A percentile compares a stretch with the other conserved stretches of the same genome.
phyloP scores from a whole-genome alignment of 164 flowering plant genomes.

The Protea cynaroides region DNA sequence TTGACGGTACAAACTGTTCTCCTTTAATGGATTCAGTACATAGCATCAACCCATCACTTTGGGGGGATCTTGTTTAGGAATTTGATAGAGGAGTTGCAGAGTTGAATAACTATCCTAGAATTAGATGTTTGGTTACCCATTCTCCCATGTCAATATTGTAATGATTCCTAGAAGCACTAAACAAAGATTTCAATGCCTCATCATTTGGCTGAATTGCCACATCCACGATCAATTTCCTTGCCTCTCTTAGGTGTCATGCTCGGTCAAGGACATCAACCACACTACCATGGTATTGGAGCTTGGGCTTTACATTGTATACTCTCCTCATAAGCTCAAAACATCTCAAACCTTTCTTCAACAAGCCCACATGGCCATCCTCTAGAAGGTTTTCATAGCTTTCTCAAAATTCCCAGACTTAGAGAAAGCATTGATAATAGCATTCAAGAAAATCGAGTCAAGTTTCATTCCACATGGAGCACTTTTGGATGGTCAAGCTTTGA shows the following conservation, averaged over 20 bases:
- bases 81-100: too few species aligned
- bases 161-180: too few species aligned
- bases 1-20: too few species aligned
- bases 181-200: constrained; percentile 55
- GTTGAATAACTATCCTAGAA: constrained; percentile 38
- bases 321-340: constrained; percentile 66
- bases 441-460: constrained; percentile 52
- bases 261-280: constrained; percentile 62
- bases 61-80: too few species aligned
- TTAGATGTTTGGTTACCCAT: constrained; percentile 34
- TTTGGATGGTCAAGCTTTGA: too few species aligned
- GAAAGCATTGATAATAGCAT: constrained; percentile 53
- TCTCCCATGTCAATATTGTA: constrained; percentile 33
- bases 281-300: constrained; percentile 67
- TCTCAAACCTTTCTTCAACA: constrained; percentile 54
- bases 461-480: constrained; percentile 40
- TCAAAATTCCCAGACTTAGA: constrained; percentile 45
- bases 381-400: constrained; percentile 39
- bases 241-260: constrained; percentile 54
- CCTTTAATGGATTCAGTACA: too few species aligned
- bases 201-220: constrained; percentile 72
- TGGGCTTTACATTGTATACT: constrained; percentile 45
- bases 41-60: too few species aligned
- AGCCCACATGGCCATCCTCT: constrained; percentile 51
- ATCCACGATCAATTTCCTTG: constrained; percentile 34